phyloP scores from a whole-genome alignment of 75 land plant species.

The Larix kaempferi region DNA sequence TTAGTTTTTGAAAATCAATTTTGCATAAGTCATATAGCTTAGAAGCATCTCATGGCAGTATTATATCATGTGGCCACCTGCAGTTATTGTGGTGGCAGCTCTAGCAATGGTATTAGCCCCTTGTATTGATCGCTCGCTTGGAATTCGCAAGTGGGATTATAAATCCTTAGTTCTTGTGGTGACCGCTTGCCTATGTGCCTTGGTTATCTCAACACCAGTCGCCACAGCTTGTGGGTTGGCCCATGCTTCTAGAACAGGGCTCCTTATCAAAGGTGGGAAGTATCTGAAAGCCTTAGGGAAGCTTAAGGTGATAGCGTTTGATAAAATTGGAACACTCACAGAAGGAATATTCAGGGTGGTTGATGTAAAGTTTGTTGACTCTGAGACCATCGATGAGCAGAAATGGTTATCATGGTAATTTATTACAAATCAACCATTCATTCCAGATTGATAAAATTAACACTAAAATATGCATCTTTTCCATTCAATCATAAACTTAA shows the following conservation, averaged over 20 bases:
- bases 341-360: conserved; percentile 69
- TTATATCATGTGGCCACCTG: not conserved
- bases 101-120: conserved; percentile 56
- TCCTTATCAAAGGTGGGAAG: conserved; percentile 81
- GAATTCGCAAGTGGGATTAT: conserved; percentile 63
- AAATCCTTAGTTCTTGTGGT: conserved; percentile 76
- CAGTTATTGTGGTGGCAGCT: conserved; percentile 69
- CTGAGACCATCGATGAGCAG: too few relatives aligned
- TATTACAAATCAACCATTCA: too few relatives aligned
- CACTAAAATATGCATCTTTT: too few relatives aligned
- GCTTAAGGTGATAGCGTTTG: conserved; percentile 71
- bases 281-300: conserved; percentile 68
- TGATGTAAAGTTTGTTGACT: conserved; percentile 11
- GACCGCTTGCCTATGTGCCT: conserved; percentile 90
- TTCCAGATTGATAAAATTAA: too few relatives aligned
- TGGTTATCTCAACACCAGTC: conserved; percentile 90
- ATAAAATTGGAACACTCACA: conserved; percentile 91
- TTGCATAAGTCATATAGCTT: not conserved
- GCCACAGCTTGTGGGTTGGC: conserved; percentile 79
- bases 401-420: too few relatives aligned
- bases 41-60: not conserved
- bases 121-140: conserved; percentile 18
- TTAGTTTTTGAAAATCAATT: not conserved
- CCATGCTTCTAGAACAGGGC: conserved; percentile 65
- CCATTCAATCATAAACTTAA: too few relatives aligned